phyloP scores from a whole-genome alignment of 2,329 filamentous ascomycete genomes.

The Fusarium brevicatenulatum region DNA sequence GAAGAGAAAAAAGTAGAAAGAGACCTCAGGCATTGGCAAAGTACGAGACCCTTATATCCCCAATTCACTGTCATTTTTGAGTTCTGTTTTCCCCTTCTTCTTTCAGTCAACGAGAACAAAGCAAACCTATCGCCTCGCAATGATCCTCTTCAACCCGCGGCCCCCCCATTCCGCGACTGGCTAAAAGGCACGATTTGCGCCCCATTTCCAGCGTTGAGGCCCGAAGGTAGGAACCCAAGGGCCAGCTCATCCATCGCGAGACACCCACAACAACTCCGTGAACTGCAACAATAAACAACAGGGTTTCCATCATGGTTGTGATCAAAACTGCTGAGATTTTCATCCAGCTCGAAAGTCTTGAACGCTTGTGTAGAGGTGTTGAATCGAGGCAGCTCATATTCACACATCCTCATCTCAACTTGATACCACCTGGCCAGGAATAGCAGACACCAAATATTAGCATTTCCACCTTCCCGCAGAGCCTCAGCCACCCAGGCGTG shows the following conservation, averaged over 20 bases:
- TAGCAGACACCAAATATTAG: conserved; percentile 4
- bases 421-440: conserved; percentile 30
- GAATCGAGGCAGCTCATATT: conserved; percentile 12
- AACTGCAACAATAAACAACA: background rate
- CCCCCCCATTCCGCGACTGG: conserved; percentile 35
- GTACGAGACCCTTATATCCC: conserved; percentile 32
- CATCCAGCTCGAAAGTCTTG: background rate
- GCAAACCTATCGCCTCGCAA: conserved; percentile 30
- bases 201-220: conserved; percentile 37
- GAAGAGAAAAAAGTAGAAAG: background rate
- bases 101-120: conserved; percentile 23
- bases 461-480: conserved; percentile 33
- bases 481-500: conserved; percentile 34
- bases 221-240: conserved; percentile 24
- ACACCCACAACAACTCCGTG: conserved; percentile 11
- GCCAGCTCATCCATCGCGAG: conserved; percentile 31
- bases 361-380: background rate
- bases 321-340: background rate
- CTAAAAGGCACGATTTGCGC: conserved; percentile 22
- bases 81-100: conserved; percentile 19
- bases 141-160: conserved; percentile 28
- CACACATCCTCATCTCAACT: conserved; percentile 24
- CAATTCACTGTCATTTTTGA: conserved; percentile 27
- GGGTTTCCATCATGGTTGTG: background rate
- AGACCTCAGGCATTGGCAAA: conserved; percentile 36